phyloP scores from a whole-genome alignment of 2,329 filamentous ascomycete species.

The Pestalotiopsis sp. region DNA sequence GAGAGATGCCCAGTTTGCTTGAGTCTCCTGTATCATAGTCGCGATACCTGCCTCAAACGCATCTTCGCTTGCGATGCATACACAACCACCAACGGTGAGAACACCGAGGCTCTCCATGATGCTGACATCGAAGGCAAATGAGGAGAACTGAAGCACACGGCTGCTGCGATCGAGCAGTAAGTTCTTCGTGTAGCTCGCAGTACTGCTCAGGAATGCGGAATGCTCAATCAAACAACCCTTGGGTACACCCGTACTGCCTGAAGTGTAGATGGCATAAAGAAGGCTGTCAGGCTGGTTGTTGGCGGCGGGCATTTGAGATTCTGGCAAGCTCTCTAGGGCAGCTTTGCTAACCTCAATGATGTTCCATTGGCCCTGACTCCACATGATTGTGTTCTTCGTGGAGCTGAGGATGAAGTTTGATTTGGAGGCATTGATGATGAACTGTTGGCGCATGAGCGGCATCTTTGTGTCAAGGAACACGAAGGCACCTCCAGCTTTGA shows the following conservation, averaged over 20 bases:
- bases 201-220: slow-evolving; percentile 5
- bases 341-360: not conserved
- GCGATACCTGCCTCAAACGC: slow-evolving; percentile 1
- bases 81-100: slow-evolving; percentile 6
- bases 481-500: slow-evolving; percentile 36
- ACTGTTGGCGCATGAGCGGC: slow-evolving; percentile 5
- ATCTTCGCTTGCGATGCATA: slow-evolving; percentile 13
- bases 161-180: slow-evolving; percentile 53
- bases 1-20: slow-evolving; percentile 11
- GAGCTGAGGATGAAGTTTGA: slow-evolving; percentile 4
- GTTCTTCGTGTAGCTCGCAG: not conserved
- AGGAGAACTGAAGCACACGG: slow-evolving; percentile 24
- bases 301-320: not conserved
- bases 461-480: slow-evolving; percentile 18
- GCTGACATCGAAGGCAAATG: slow-evolving; percentile 14
- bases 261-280: slow-evolving; percentile 14
- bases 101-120: slow-evolving; percentile 10
- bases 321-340: not conserved
- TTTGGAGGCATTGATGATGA: not conserved
- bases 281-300: not conserved
- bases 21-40: slow-evolving; percentile 10
- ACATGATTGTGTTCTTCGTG: not conserved
- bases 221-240: slow-evolving; percentile 16
- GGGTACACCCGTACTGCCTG: slow-evolving; percentile 16
- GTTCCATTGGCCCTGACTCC: not conserved